Conservation (phyloP, 2,329 filamentous ascomycete genomes). For the Penicillium sp. region DNA sequence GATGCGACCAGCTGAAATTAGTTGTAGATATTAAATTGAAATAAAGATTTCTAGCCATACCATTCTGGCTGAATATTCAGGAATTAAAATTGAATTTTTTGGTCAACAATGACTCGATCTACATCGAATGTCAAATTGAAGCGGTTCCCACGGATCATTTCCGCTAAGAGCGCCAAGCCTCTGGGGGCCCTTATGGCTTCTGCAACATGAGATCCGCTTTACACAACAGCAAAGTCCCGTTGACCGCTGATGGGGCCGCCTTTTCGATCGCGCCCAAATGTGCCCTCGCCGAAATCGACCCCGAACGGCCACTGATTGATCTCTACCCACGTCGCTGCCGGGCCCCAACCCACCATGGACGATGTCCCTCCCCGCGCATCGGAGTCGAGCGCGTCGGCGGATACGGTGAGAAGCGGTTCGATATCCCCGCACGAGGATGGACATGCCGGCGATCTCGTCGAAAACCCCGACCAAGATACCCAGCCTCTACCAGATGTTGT, state of each 20-base stretch:
- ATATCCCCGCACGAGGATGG: slow-evolving; percentile 20
- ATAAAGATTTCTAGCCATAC: background rate
- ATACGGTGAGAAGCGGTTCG: slow-evolving; percentile 23
- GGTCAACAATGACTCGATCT: background rate
- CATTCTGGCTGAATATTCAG: background rate
- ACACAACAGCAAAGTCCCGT: slow-evolving; percentile 9
- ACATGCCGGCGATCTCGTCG: slow-evolving; percentile 17
- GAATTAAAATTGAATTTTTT: background rate
- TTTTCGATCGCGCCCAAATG: slow-evolving; percentile 10
- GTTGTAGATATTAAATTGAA: background rate
- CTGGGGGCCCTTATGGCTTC: slow-evolving; percentile 8
- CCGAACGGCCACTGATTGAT: slow-evolving; percentile 11
- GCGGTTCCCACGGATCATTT: slow-evolving; percentile 5
- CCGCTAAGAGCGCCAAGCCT: slow-evolving; percentile 23
- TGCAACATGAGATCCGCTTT: slow-evolving; percentile 9
- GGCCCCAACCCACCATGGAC: slow-evolving; percentile 37
- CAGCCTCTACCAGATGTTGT: background rate
- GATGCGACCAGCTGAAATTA: background rate
- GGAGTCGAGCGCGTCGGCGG: slow-evolving; percentile 30
- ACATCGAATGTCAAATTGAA: background rate
- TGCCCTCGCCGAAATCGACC: slow-evolving; percentile 6
- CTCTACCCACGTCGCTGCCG: slow-evolving; percentile 11
- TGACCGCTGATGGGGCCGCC: slow-evolving; percentile 17
- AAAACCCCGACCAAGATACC: slow-evolving; percentile 11
- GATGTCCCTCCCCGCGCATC: slow-evolving; percentile 36